These are phyloP conservation scores for Apiotrichum sp. DNA, from an alignment of 1,284 basidiomycete genomes.

Conservation along the genomic window DNA sequence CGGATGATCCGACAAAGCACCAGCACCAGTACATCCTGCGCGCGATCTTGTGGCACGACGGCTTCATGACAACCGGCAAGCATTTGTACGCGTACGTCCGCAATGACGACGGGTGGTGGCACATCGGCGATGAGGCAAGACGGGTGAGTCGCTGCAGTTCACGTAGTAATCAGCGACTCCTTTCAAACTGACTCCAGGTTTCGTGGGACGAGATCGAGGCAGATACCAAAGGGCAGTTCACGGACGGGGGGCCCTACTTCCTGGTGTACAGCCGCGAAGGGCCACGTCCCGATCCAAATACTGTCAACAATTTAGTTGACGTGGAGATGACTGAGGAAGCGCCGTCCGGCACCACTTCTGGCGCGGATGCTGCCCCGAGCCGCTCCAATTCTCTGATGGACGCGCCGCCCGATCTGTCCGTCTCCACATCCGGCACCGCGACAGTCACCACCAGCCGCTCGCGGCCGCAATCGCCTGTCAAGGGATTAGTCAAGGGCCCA, in stretches of 20 bases:
- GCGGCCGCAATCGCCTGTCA: not conserved
- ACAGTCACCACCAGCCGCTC: not conserved
- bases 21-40: slow-evolving; percentile 32
- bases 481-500: not conserved
- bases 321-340: not conserved
- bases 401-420: too few species aligned
- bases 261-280: slow-evolving; percentile 30
- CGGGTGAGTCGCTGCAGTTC: slow-evolving; percentile 15
- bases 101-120: slow-evolving; percentile 32
- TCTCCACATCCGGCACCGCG: too few species aligned
- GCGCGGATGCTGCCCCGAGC: too few species aligned
- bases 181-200: slow-evolving; percentile 15
- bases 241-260: slow-evolving; percentile 41
- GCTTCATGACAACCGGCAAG: slow-evolving; percentile 26
- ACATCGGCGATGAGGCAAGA: slow-evolving; percentile 30
- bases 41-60: slow-evolving; percentile 37
- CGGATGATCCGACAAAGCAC: slow-evolving; percentile 26
- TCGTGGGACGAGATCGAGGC: slow-evolving; percentile 25
- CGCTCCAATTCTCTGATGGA: too few species aligned
- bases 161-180: not conserved
- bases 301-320: not conserved
- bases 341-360: too few species aligned
- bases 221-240: slow-evolving; percentile 37
- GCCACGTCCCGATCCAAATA: slow-evolving; percentile 1
- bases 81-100: slow-evolving; percentile 37